Conservation (phyloP, 768 basidiomycete genomes). For the Mycena albidolilacea region DNA sequence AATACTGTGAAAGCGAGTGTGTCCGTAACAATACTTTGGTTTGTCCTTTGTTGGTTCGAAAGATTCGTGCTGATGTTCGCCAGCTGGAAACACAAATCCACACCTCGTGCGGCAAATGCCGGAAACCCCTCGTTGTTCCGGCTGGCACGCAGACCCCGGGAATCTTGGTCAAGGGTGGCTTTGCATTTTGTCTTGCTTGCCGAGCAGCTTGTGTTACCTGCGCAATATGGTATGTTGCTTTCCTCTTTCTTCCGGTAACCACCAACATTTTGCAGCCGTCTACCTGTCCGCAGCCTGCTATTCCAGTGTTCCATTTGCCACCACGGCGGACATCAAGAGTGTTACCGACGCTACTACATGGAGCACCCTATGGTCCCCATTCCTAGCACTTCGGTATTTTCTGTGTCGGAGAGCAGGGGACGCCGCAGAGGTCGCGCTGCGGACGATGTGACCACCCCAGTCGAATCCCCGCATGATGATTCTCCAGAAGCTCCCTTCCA, state of each 20-base stretch:
- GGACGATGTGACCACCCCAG: constrained; percentile 46
- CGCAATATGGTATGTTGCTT: constrained; percentile 76
- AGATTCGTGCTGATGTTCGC: neutral
- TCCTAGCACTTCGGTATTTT: constrained; percentile 44
- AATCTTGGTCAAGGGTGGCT: constrained; percentile 55
- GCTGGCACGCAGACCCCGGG: constrained; percentile 50
- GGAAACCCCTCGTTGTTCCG: constrained; percentile 69
- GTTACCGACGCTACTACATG: constrained; percentile 79
- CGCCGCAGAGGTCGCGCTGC: constrained; percentile 37
- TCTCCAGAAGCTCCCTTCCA: constrained; percentile 41
- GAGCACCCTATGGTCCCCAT: constrained; percentile 70
- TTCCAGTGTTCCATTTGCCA: constrained; percentile 84
- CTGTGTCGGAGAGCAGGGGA: constrained; percentile 28
- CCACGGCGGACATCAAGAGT: constrained; percentile 87
- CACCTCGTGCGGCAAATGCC: constrained; percentile 77
- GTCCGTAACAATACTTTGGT: constrained; percentile 71
- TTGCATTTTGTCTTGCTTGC: constrained; percentile 74
- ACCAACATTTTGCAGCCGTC: constrained; percentile 64
- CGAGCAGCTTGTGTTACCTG: constrained; percentile 64
- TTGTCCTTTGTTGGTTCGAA: constrained; percentile 31
- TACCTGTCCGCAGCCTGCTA: constrained; percentile 79
- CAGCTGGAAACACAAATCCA: constrained; percentile 83
- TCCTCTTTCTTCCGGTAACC: constrained; percentile 12
- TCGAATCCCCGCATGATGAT: constrained; percentile 35
- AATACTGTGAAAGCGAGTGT: constrained; percentile 67